Evolutionary conservation across 768 basidiomycete genomes (phyloP).

Genomic region (Termitomyces sp.): DNA sequence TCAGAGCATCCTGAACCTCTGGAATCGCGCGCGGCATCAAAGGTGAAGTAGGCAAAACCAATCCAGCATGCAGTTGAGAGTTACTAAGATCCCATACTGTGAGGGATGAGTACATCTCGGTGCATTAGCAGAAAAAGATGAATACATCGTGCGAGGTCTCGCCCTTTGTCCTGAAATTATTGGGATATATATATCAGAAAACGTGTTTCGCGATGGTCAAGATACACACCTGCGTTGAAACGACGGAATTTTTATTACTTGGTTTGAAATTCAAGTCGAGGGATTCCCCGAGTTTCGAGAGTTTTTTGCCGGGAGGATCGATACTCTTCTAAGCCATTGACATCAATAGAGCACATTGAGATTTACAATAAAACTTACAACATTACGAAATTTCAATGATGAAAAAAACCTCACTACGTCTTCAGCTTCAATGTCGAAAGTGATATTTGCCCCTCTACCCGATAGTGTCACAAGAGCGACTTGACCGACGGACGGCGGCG

Average conservation of each 20-base stretch:
- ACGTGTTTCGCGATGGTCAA: not conserved
- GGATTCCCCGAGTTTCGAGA: constrained; percentile 19
- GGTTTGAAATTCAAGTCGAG: constrained; percentile 16
- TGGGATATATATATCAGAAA: not conserved
- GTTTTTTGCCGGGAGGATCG: constrained; percentile 11
- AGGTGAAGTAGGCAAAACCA: constrained; percentile 8
- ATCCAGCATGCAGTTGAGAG: constrained; percentile 6
- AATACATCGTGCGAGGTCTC: constrained; percentile 20
- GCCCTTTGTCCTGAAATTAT: constrained; percentile 17
- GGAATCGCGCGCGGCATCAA: constrained; percentile 4
- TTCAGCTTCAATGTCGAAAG: constrained; percentile 32
- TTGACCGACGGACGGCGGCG: constrained; percentile 35
- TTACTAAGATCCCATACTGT: constrained; percentile 12
- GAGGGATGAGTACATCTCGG: not conserved
- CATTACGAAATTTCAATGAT: constrained; percentile 35
- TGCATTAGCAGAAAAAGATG: not conserved
- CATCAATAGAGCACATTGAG: not conserved
- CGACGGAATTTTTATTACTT: constrained; percentile 1
- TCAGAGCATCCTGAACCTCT: not conserved
- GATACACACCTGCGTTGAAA: constrained; percentile 18
- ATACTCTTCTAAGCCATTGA: constrained; percentile 7
- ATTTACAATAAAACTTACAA: constrained; percentile 32
- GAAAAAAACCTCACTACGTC: constrained; percentile 33
- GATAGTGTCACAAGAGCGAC: constrained; percentile 15
- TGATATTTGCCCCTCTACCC: constrained; percentile 20